Evolutionary conservation across 2,329 filamentous ascomycete species (phyloP).

Genomic region (Ceratocystis lukuohia): DNA sequence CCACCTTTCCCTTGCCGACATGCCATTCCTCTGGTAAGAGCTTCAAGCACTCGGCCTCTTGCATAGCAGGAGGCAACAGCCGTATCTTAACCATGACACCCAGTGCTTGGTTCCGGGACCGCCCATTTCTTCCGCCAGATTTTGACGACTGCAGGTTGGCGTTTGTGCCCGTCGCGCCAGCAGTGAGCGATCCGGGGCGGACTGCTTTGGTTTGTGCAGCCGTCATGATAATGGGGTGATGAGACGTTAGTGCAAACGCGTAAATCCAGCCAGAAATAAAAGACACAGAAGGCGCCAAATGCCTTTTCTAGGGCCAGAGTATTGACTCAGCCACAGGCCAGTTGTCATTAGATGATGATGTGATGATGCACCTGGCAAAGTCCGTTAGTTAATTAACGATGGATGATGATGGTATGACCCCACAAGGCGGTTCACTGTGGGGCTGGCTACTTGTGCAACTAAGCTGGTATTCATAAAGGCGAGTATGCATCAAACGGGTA

Average conservation of each 20-base stretch:
- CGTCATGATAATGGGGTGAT: slow-evolving; percentile 1
- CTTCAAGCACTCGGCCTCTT: slow-evolving; percentile 59
- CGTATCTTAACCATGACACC: slow-evolving; percentile 77
- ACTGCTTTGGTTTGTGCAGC: slow-evolving; percentile 6
- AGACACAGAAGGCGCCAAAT: not conserved
- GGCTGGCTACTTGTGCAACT: not conserved
- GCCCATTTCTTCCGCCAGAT: not conserved
- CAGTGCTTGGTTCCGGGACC: slow-evolving; percentile 26
- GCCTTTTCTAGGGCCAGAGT: not conserved
- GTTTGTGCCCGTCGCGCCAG: not conserved
- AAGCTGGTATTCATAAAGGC: not conserved
- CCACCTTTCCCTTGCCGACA: slow-evolving; percentile 63
- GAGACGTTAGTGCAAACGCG: not conserved
- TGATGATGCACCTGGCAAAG: slow-evolving; percentile 4
- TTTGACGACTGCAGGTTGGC: slow-evolving; percentile 4
- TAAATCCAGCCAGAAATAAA: not conserved
- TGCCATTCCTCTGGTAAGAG: slow-evolving; percentile 72
- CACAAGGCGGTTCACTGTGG: slow-evolving; percentile 2
- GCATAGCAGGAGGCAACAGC: slow-evolving; percentile 74
- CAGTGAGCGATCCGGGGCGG: not conserved
- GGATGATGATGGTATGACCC: not conserved
- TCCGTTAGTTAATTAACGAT: not conserved
- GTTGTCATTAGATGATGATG: not conserved
- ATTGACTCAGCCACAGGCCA: not conserved
- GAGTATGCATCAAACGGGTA: not conserved